phyloP scores from a whole-genome alignment of 164 flowering plant species.

The Akebia trifoliata region DNA sequence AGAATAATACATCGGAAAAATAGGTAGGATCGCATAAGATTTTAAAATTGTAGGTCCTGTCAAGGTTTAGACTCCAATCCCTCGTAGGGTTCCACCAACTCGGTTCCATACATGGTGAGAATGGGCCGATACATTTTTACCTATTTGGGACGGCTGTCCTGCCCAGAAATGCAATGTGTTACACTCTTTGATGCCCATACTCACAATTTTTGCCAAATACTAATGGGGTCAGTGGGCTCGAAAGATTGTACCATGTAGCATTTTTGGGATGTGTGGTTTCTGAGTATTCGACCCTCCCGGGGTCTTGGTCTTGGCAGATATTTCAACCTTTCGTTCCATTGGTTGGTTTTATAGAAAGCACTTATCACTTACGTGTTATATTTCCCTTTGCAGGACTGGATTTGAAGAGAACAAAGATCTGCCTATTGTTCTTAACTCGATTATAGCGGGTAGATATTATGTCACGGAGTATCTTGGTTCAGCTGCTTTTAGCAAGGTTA shows the following conservation, averaged over 20 bases:
- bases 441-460: slow-evolving; percentile 79
- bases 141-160: no score
- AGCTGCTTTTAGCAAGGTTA: slow-evolving; percentile 93
- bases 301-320: slow-evolving; percentile 6
- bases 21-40: slow-evolving; percentile 37
- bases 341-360: background rate
- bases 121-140: no score
- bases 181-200: no score
- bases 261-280: no score
- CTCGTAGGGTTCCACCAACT: background rate
- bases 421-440: slow-evolving; percentile 60
- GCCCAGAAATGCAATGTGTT: no score
- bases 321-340: background rate
- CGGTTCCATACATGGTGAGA: no score
- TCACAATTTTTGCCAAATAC: no score
- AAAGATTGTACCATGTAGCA: no score
- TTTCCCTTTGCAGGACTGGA: slow-evolving; percentile 69
- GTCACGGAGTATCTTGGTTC: slow-evolving; percentile 84
- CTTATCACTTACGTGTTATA: slow-evolving; percentile 14
- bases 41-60: background rate
- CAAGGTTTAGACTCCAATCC: background rate
- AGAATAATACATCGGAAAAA: slow-evolving; percentile 87
- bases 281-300: no score
- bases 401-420: slow-evolving; percentile 89
- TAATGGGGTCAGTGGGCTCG: no score